Conservation (phyloP, 345 rosid species). For the Raphanus sativus region DNA sequence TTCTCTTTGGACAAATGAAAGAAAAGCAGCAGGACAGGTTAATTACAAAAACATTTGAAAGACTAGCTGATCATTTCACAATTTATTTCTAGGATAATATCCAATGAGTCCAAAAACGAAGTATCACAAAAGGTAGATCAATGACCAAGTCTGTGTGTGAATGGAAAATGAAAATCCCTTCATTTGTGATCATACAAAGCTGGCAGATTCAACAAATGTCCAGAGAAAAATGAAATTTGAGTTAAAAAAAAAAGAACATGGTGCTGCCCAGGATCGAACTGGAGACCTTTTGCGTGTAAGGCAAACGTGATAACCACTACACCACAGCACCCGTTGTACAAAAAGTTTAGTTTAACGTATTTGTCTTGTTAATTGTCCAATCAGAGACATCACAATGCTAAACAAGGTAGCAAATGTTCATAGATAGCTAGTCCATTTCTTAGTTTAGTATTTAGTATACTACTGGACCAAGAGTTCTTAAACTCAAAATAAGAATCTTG, state of each 20-base stretch:
- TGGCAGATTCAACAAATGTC: too few species aligned
- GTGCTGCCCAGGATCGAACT: slow-evolving; percentile 1
- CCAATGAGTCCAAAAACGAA: not conserved
- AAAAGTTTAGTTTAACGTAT: not conserved
- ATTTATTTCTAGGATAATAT: too few species aligned
- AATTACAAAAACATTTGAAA: too few species aligned
- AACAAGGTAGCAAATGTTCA: not conserved
- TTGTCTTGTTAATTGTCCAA: not conserved
- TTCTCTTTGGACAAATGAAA: too few species aligned
- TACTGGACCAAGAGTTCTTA: not conserved
- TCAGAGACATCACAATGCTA: not conserved
- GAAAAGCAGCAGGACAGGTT: too few species aligned
- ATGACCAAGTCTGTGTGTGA: not conserved
- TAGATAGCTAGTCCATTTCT: not conserved
- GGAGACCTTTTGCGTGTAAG: not conserved
- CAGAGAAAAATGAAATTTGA: not conserved
- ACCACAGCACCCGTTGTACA: not conserved
- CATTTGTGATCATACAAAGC: too few species aligned
- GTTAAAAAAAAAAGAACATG: not conserved
- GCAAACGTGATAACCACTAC: not conserved
- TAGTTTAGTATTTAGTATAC: not conserved
- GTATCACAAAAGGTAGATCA: not conserved
- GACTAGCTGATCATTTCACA: too few species aligned
- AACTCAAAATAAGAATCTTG: not conserved
- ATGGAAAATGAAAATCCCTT: not conserved